Percentiles rank a stretch among this genome's conserved stretches.
Evolutionary conservation across 2,329 filamentous ascomycete species (phyloP).

Genomic region (Aureobasidium sp.): DNA sequence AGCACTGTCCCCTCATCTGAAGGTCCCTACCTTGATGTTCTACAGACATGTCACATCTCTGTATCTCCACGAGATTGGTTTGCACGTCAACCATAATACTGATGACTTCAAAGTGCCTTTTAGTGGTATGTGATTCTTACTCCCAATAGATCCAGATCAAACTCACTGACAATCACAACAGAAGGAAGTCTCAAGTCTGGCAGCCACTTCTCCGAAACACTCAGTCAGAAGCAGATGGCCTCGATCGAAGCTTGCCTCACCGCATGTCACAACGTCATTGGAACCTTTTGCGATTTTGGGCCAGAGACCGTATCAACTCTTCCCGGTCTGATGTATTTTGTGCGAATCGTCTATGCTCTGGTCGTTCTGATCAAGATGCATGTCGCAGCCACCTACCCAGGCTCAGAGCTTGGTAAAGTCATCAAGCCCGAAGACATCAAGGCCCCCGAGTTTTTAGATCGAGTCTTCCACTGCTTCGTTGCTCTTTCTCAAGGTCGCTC

Average conservation of each 20-base stretch:
- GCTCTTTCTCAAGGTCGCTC: slow-evolving; percentile 34
- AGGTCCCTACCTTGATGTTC: slow-evolving; percentile 33
- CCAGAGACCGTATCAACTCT: slow-evolving; percentile 37
- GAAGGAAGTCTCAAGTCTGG: slow-evolving; percentile 35
- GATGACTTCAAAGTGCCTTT: slow-evolving; percentile 40
- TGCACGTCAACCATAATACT: slow-evolving; percentile 38
- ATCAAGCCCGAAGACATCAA: slow-evolving; percentile 24
- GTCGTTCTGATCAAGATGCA: slow-evolving; percentile 56
- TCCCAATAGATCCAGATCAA: slow-evolving; percentile 21
- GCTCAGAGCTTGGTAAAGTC: slow-evolving; percentile 40
- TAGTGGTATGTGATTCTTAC: not conserved
- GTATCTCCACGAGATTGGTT: slow-evolving; percentile 45
- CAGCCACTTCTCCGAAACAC: slow-evolving; percentile 32
- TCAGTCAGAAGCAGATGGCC: slow-evolving; percentile 41
- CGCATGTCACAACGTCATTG: slow-evolving; percentile 41
- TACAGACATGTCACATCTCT: slow-evolving; percentile 43
- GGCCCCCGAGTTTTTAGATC: slow-evolving; percentile 24
- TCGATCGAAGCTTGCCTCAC: slow-evolving; percentile 41
- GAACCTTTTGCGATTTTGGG: slow-evolving; percentile 44
- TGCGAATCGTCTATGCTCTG: slow-evolving; percentile 50
- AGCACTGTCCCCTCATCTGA: slow-evolving; percentile 35
- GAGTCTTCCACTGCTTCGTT: slow-evolving; percentile 26
- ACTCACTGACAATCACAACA: slow-evolving; percentile 22
- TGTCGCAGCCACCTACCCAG: slow-evolving; percentile 45
- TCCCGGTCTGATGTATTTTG: slow-evolving; percentile 41